Base-by-base conservation (phyloP, 495 filamentous ascomycete species). In the Hyaloscypha variabilis region DNA sequence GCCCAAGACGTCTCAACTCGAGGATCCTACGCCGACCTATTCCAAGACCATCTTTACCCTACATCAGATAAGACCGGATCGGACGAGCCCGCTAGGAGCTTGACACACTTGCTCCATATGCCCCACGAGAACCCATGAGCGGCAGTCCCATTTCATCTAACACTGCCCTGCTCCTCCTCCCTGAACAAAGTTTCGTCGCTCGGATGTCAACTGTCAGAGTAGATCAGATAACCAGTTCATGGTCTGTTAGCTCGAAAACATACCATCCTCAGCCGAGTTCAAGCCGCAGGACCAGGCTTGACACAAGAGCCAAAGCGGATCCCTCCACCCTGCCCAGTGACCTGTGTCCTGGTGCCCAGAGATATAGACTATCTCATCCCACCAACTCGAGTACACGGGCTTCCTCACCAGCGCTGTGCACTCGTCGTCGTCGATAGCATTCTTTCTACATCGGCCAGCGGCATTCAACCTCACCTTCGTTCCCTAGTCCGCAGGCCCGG, bases 351-450 rank as follows among this genome's bases (percentile, higher is more conserved):
- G 58, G 61, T 60, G 53, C 61, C 58, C 6, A 58, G 53, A 64
- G 66, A 72, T 72, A 72, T 72, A 72, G 60, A 53, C 64, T 42
- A 58, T 59, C 39, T 29, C 57, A 49, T 64, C 66, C 8, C 66
- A 49, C 24, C 6, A 29, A 11, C 34, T 46, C 13, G 8, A 55
- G 51, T 28, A 23, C 30, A 64, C 25, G 24, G 21, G 8, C 49
- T 62, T 54, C 49, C 28, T 39, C 36, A 54, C 14, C 66, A 71
- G 66, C 69, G 69, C 69, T 66, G 69, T 67, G 69, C 69, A 68
- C 66, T 71, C 65, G 61, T 64, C 66, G 69, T 66, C 62, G 62
- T 71, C 66, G 60, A 69, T 72, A 72, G 61, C 70, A 66, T 67
- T 69, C 70, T 56, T 72, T 67, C 60, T 34, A 34, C 25, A 46